A percentile compares a stretch with the other conserved stretches of the same genome.
Conservation (phyloP, 768 basidiomycete species). For the Rhodosporidiobolus sp. region DNA sequence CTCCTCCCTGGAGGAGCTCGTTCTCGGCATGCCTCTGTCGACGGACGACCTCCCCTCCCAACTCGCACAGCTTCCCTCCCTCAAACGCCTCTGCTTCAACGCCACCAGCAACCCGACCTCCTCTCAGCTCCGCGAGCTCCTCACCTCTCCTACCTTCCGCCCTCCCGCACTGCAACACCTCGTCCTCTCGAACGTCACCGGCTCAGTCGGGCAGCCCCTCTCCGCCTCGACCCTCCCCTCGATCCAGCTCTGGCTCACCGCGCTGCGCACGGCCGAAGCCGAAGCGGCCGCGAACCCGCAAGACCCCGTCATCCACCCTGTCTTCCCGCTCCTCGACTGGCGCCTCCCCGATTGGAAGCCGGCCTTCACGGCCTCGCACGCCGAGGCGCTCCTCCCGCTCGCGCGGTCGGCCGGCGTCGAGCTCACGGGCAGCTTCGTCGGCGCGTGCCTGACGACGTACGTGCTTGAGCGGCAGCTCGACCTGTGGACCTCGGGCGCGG, state of each 20-base stretch:
- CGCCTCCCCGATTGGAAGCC: constrained; percentile 7
- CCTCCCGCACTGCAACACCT: constrained; percentile 1
- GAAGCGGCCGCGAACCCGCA: not conserved
- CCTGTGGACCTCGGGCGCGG: not conserved
- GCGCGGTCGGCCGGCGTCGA: not conserved
- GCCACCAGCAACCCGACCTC: constrained; percentile 1
- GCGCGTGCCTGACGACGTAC: constrained; percentile 20
- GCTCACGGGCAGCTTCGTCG: constrained; percentile 6
- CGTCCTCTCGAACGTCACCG: constrained; percentile 21
- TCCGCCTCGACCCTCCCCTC: constrained; percentile 13
- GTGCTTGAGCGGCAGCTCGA: constrained; percentile 22
- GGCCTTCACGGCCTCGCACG: constrained; percentile 1
- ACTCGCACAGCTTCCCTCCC: not conserved
- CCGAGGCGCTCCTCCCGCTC: constrained; percentile 27
- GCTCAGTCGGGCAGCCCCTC: constrained; percentile 21
- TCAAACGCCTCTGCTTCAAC: not conserved
- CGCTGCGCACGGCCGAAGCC: not conserved
- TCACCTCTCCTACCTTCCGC: not conserved
- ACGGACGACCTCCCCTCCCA: constrained; percentile 4
- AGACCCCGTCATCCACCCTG: not conserved
- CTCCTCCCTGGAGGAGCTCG: constrained; percentile 3
- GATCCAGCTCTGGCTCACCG: constrained; percentile 10
- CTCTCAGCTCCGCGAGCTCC: constrained; percentile 4
- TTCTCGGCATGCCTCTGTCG: constrained; percentile 7
- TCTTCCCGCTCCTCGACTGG: constrained; percentile 26